These are phyloP conservation scores for Lachnellula arida DNA, from an alignment of 2,329 filamentous ascomycete genomes.

Conservation along the genomic window DNA sequence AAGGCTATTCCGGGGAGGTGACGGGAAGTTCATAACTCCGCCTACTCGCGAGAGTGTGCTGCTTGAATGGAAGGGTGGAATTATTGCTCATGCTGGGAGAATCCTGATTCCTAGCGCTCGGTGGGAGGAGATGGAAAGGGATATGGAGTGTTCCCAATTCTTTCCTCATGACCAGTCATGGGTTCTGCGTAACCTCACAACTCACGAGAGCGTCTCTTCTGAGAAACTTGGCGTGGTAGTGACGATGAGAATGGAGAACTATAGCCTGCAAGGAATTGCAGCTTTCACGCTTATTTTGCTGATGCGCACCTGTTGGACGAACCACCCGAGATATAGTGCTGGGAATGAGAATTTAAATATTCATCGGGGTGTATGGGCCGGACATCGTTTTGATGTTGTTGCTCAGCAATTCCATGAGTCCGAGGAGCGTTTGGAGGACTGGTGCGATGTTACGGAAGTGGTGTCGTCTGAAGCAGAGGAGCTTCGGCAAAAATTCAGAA, in stretches of 20 bases:
- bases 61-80: not conserved
- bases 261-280: not conserved
- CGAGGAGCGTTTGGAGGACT: not conserved
- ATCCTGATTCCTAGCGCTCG: not conserved
- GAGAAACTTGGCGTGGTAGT: not conserved
- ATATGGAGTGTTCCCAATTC: not conserved
- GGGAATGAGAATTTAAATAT: not conserved
- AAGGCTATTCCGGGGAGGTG: not conserved
- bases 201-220: not conserved
- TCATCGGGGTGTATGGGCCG: not conserved
- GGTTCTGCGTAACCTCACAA: constrained; percentile 1
- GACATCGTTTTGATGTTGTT: constrained; percentile 10
- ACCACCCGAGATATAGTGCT: not conserved
- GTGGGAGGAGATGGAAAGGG: not conserved
- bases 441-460: not conserved
- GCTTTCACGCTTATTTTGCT: not conserved
- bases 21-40: not conserved
- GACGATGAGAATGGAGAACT: not conserved
- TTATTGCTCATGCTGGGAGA: not conserved
- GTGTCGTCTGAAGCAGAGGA: not conserved
- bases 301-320: not conserved
- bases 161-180: not conserved
- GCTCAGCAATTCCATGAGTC: not conserved
- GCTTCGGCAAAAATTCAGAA: not conserved
- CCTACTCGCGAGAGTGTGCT: not conserved